Conservation (phyloP, 2,329 filamentous ascomycete genomes). For the Fusarium hostae region DNA sequence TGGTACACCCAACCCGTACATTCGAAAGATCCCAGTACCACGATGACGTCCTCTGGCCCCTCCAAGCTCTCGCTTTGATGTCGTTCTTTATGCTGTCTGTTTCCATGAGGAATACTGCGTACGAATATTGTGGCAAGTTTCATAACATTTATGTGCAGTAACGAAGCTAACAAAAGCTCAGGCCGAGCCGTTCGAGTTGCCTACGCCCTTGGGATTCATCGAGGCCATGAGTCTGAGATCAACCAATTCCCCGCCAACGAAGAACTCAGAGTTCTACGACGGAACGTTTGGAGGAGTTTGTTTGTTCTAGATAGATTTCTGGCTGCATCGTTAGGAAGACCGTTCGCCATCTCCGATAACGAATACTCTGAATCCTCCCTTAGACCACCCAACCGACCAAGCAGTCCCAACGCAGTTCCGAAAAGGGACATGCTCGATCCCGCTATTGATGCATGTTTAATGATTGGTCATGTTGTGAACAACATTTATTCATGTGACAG, state of each 20-base stretch:
- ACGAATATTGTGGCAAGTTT: slow-evolving; percentile 66
- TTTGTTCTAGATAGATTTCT: slow-evolving; percentile 74
- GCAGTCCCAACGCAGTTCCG: slow-evolving; percentile 1
- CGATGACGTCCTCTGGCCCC: slow-evolving; percentile 72
- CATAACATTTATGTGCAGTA: not conserved
- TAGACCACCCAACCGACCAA: slow-evolving; percentile 45
- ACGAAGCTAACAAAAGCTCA: slow-evolving; percentile 44
- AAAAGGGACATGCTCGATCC: slow-evolving; percentile 58
- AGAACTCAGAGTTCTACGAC: slow-evolving; percentile 58
- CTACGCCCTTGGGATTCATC: slow-evolving; percentile 70
- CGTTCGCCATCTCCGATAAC: slow-evolving; percentile 69
- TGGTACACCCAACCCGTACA: slow-evolving; percentile 52
- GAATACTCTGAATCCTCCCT: slow-evolving; percentile 67
- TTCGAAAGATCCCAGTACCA: slow-evolving; percentile 48
- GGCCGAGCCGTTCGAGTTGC: slow-evolving; percentile 73
- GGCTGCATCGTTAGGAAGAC: slow-evolving; percentile 70
- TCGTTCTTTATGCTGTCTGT: slow-evolving; percentile 71
- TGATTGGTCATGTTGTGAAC: slow-evolving; percentile 68
- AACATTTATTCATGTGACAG: slow-evolving; percentile 69
- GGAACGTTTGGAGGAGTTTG: slow-evolving; percentile 72
- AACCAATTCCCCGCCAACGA: slow-evolving; percentile 57
- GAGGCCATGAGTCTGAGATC: slow-evolving; percentile 64
- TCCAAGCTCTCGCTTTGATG: slow-evolving; percentile 73
- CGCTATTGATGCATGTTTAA: slow-evolving; percentile 65
- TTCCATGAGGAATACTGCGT: slow-evolving; percentile 71